Conservation (phyloP, 495 filamentous ascomycete genomes). For the Penicillium verhagenii region DNA sequence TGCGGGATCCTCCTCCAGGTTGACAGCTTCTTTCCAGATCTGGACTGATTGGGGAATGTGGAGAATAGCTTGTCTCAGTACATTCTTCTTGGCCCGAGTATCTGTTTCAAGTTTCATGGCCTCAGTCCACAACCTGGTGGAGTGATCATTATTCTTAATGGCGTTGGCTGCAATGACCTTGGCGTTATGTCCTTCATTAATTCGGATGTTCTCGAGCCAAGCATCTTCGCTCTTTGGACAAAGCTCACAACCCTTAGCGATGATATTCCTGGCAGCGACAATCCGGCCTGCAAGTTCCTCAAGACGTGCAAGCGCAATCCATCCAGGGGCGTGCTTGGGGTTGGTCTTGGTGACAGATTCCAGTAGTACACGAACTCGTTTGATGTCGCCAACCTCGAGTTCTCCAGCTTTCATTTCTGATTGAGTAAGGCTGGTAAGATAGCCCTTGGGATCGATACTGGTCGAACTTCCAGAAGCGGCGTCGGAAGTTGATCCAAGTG, state of each 20-base stretch:
- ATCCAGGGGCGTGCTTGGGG: constrained; percentile 90
- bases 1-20: constrained; percentile 83
- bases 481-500: constrained; percentile 66
- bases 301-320: constrained; percentile 90
- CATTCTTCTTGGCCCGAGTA: constrained; percentile 77
- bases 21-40: constrained; percentile 97
- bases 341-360: constrained; percentile 97
- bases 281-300: constrained; percentile 91
- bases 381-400: constrained; percentile 88
- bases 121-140: constrained; percentile 86
- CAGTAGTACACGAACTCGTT: constrained; percentile 86
- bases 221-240: constrained; percentile 93
- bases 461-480: constrained; percentile 76
- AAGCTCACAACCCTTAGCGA: constrained; percentile 79
- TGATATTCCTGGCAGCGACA: constrained; percentile 79
- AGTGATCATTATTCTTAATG: constrained; percentile 85
- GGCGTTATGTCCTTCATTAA: constrained; percentile 88
- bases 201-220: constrained; percentile 91
- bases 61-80: constrained; percentile 83
- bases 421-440: constrained; percentile 84
- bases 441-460: constrained; percentile 92
- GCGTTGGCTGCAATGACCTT: constrained; percentile 95
- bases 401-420: constrained; percentile 75
- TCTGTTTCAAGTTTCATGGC: constrained; percentile 92
- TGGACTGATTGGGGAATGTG: constrained; percentile 87